Evolutionary conservation across 257 asterid genomes (phyloP).

Genomic region (Solanum gandarillasii): DNA sequence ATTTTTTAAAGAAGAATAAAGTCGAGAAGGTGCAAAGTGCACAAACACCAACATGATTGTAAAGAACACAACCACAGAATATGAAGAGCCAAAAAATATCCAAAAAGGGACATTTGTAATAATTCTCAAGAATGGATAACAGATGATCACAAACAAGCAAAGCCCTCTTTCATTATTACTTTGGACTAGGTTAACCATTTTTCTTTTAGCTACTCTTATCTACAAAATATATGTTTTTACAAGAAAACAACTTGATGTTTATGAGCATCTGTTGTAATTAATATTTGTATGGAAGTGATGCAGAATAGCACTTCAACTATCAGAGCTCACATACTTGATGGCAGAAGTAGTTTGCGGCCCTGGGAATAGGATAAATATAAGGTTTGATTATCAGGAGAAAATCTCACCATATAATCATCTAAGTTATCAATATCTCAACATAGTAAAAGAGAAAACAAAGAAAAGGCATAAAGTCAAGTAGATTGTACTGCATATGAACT

Average conservation of each 20-base stretch:
- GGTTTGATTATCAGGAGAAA: neutral
- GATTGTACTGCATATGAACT: slow-evolving; percentile 45
- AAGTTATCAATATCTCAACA: neutral
- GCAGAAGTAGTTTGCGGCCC: neutral
- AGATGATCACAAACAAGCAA: neutral
- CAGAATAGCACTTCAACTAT: neutral
- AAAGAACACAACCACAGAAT: neutral
- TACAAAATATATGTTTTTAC: neutral
- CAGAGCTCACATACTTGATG: neutral
- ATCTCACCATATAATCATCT: neutral
- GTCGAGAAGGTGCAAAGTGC: neutral
- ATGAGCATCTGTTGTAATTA: neutral
- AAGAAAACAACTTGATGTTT: neutral
- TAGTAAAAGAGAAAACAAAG: neutral
- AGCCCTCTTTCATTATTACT: neutral
- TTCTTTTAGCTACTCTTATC: neutral
- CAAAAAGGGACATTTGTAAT: neutral
- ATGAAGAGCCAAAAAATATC: neutral
- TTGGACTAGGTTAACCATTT: neutral
- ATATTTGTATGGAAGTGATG: neutral
- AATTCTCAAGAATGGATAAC: neutral
- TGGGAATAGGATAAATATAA: neutral
- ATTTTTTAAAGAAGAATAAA: neutral
- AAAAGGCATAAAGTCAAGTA: slow-evolving; percentile 3
- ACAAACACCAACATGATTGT: neutral